phyloP scores from a whole-genome alignment of 768 basidiomycete genomes.

The Lentinula lateritia region DNA sequence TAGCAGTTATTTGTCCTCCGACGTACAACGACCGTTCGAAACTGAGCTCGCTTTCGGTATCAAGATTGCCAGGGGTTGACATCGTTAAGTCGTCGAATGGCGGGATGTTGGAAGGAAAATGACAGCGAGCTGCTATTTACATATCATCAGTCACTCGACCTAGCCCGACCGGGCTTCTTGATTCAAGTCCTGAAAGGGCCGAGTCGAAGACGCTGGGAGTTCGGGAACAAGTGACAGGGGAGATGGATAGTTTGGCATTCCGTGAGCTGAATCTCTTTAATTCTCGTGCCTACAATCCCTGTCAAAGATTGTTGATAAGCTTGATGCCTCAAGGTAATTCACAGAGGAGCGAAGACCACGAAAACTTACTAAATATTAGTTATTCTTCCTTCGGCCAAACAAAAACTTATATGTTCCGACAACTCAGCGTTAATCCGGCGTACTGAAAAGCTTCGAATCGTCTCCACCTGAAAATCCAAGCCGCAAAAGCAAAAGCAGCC shows the following conservation, averaged over 20 bases:
- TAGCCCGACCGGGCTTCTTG: neutral
- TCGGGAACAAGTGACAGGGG: neutral
- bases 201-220: neutral
- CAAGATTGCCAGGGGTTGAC: neutral
- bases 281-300: neutral
- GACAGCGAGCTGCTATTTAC: neutral
- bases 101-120: neutral
- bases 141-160: slow-evolving; percentile 1
- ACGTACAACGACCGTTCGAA: slow-evolving; percentile 16
- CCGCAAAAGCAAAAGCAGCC: too few species aligned
- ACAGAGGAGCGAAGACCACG: neutral
- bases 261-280: neutral
- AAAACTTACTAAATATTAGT: neutral
- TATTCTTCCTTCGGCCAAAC: neutral
- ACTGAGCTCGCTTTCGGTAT: slow-evolving; percentile 5
- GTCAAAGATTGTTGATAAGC: neutral
- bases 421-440: neutral
- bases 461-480: too few species aligned
- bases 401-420: neutral
- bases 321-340: neutral
- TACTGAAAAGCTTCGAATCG: too few species aligned
- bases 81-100: neutral
- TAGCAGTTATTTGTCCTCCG: slow-evolving; percentile 17
- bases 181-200: neutral
- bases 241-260: neutral